Base-by-base conservation (phyloP, 768 basidiomycete species). In the Boletus reticulatus region DNA sequence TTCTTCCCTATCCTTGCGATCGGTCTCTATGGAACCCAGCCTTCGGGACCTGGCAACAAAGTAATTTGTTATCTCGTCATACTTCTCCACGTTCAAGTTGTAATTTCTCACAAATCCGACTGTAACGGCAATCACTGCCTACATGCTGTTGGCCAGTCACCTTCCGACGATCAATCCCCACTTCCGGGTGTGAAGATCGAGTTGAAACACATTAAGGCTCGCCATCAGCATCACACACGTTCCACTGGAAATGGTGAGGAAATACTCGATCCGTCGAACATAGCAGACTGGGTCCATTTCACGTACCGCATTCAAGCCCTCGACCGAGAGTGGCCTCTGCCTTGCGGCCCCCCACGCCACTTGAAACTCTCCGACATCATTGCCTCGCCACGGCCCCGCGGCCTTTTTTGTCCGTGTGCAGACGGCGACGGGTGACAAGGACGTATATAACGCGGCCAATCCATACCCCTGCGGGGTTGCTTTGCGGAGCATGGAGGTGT, bases 381-480 rank as follows among this genome's bases (percentile, higher is more conserved):
- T n/a, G 24, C 42, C 2, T 16, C 52, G 14, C 55, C 60, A 19
- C 44, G 53, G 0, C 62, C 14, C 20, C 10, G 16, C 36, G 66
- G 46, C 73, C 0, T 77, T 79, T 60, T 70, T 81, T 4, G 8
- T 78, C 78, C 6, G 79, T 79, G 1, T 81, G 79, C 54, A 81
- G 52, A 80, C 74, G 6, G 76, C 75, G 1, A 68, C 57, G 38
- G 75, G 77, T 2, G 66, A 70, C 27, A 46, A 62, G 63, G 69
- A 56, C 49, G 69, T 72, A 1, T 52, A 70, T 0, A 70, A 76
- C 7, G 77, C 78, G 48, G 70, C 67, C 0, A 59, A 59, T 80
- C 9, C 77, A 79, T 64, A 58, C 80, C 3, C 74, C 79, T 0
- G 75, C 73, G 1, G 76, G 72, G 72, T 55, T 75, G 20, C 53